Evolutionary conservation across 2,329 filamentous ascomycete genomes (phyloP).

Genomic region (Aspergillus novoparasiticus): DNA sequence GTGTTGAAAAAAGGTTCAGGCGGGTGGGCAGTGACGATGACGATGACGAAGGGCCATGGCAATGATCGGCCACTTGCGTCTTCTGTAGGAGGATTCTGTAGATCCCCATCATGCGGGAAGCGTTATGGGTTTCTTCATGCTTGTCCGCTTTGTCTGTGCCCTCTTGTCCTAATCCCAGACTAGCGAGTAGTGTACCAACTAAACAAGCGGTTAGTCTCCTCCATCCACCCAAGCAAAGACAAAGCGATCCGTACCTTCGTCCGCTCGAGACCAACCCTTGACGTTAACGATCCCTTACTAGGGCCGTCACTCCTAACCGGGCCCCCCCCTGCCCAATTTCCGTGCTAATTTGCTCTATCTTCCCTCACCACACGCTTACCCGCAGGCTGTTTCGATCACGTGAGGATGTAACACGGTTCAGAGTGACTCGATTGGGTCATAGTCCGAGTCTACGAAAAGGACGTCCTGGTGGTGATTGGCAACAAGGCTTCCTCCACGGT

Average conservation of each 20-base stretch:
- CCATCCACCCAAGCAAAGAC: not conserved
- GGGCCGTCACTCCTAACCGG: not conserved
- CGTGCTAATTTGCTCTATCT: not conserved
- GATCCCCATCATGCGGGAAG: slow-evolving; percentile 4
- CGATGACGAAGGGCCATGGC: not conserved
- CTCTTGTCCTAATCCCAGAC: not conserved
- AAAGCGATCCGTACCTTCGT: slow-evolving; percentile 1
- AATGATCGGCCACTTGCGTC: not conserved
- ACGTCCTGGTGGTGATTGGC: not conserved
- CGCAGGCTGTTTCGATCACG: slow-evolving; percentile 25
- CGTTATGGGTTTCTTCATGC: slow-evolving; percentile 5
- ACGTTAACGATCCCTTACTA: slow-evolving; percentile 3
- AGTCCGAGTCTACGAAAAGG: not conserved
- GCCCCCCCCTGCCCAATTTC: not conserved
- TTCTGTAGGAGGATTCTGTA: not conserved
- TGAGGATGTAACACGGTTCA: slow-evolving; percentile 7
- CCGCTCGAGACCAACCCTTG: not conserved
- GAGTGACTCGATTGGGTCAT: slow-evolving; percentile 5
- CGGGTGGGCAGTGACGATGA: not conserved
- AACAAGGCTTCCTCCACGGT: not conserved
- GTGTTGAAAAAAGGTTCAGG: not conserved
- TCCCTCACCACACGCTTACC: slow-evolving; percentile 18
- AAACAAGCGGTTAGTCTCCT: not conserved
- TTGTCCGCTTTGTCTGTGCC: slow-evolving; percentile 1
- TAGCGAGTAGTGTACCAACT: slow-evolving; percentile 1